These are phyloP conservation scores for Aspergillus aculeatinus DNA, from an alignment of 2,329 filamentous ascomycete species.

Conservation along the genomic window DNA sequence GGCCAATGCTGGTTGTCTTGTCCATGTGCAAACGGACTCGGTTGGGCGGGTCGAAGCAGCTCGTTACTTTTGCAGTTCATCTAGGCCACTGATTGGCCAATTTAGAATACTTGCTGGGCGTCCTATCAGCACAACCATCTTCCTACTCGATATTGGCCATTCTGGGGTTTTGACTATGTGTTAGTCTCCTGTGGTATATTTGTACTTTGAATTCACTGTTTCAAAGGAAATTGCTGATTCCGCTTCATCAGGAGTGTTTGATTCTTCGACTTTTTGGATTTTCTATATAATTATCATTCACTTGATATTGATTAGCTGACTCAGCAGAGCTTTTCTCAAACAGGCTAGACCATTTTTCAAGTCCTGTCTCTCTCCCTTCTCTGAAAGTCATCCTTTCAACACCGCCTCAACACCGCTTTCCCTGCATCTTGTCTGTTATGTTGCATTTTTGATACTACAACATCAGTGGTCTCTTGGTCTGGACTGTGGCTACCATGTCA, in stretches of 20 bases:
- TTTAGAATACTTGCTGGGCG: background rate
- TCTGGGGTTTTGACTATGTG: too few species aligned
- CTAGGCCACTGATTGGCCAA: background rate
- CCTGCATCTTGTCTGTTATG: background rate
- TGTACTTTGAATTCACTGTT: too few species aligned
- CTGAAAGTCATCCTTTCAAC: background rate
- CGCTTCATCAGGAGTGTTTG: background rate
- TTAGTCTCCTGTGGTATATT: too few species aligned
- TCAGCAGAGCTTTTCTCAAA: background rate
- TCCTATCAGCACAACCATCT: background rate
- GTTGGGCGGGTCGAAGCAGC: background rate
- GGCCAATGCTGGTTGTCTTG: background rate
- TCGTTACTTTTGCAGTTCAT: background rate
- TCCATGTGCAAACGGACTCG: background rate
- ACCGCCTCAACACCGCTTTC: background rate
- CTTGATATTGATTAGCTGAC: conserved; percentile 1
- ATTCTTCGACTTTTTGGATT: background rate
- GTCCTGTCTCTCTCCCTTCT: background rate
- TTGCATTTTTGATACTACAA: background rate
- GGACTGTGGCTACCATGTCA: background rate
- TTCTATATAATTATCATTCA: background rate
- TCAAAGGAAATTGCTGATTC: background rate
- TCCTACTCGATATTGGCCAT: background rate
- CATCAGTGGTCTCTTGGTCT: background rate
- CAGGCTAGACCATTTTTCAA: background rate